Base-by-base conservation (phyloP, 306 rosid genomes). In the Quercus dentata region DNA sequence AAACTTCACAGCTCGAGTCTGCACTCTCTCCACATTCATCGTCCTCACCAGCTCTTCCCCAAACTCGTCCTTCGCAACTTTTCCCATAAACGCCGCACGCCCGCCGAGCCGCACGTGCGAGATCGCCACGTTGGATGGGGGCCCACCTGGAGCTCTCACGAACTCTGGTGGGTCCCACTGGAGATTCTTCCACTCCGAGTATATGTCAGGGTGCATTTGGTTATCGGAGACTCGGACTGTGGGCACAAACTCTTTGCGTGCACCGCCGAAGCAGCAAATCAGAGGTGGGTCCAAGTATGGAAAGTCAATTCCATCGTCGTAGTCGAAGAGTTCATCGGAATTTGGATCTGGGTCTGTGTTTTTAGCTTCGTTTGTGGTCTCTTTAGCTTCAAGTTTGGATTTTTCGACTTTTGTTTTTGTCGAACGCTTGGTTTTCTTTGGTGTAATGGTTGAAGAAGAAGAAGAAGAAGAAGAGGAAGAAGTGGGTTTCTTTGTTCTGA, bases 121-220 rank as follows among this genome's bases (percentile, higher is more conserved):
- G 56, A 95, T 90, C 0, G 99, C 98, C 58, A 95, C 99, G 54
- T 95, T 93, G 2, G 97, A 91, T 3, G 90, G 84, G 0, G 94
- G 86, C 1, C 97, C 94, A 0, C 97, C 98, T 0, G 96, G 94
- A 1, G 97, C 99, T 13, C 97, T 85, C 13, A 86, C 95, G 44
- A 89, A 93, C 79, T 95, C 99, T 35, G 99, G 99, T 0, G 98
- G 97, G 78, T 92, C 92, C 99, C 99, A 95, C 79, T 95, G 99
- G 19, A 93, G 87, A 98, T 91, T 95, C 76, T 95, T 95, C 99
- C 99, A 95, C 76, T 90, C 87, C 2, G 97, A 88, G 85, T 95
- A 95, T 0, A 84, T 90, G 61, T 93, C 98, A 4, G 85, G 90
- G 89, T 95, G 76, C 99, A 95, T 90, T 5, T 89, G 98, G 58